These are phyloP conservation scores for Fusarium begoniae DNA, from an alignment of 2,329 filamentous ascomycete species.

Conservation along the genomic window DNA sequence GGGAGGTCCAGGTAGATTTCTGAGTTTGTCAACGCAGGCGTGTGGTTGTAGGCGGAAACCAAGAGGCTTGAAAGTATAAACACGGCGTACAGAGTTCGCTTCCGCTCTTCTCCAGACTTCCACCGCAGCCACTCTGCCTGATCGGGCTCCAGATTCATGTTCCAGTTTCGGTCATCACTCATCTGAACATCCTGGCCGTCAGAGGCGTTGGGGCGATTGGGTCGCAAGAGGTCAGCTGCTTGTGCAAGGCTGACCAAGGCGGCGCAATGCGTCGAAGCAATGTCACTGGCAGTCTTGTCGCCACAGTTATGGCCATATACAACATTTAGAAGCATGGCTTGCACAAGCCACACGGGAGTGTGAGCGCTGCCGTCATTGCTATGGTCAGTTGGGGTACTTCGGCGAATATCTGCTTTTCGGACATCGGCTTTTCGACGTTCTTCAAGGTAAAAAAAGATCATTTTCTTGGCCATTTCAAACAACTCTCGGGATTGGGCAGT, in stretches of 20 bases:
- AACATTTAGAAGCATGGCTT: constrained; percentile 95
- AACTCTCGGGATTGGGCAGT: constrained; percentile 81
- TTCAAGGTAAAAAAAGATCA: constrained; percentile 93
- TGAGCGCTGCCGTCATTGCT: constrained; percentile 70
- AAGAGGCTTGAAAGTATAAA: constrained; percentile 92
- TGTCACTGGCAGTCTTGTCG: constrained; percentile 89
- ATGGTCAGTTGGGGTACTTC: constrained; percentile 60
- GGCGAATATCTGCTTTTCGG: constrained; percentile 67
- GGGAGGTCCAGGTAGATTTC: constrained; percentile 90
- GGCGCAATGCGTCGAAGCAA: constrained; percentile 90
- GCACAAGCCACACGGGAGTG: constrained; percentile 93
- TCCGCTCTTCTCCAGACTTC: constrained; percentile 89
- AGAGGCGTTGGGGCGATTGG: constrained; percentile 55
- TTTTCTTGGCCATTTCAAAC: constrained; percentile 93
- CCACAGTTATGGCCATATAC: constrained; percentile 96
- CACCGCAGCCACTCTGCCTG: constrained; percentile 78
- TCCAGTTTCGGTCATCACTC: constrained; percentile 62
- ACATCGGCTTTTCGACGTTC: constrained; percentile 89
- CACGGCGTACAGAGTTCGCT: constrained; percentile 89
- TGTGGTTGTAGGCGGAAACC: constrained; percentile 92
- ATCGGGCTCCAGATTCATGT: constrained; percentile 60
- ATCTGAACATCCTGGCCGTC: constrained; percentile 66
- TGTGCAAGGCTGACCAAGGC: constrained; percentile 90
- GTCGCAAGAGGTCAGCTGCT: constrained; percentile 76
- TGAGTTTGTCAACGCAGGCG: constrained; percentile 90